Evolutionary conservation across 2,329 filamentous ascomycete genomes (phyloP).

Genomic region (Scedosporium aurantiacum): DNA sequence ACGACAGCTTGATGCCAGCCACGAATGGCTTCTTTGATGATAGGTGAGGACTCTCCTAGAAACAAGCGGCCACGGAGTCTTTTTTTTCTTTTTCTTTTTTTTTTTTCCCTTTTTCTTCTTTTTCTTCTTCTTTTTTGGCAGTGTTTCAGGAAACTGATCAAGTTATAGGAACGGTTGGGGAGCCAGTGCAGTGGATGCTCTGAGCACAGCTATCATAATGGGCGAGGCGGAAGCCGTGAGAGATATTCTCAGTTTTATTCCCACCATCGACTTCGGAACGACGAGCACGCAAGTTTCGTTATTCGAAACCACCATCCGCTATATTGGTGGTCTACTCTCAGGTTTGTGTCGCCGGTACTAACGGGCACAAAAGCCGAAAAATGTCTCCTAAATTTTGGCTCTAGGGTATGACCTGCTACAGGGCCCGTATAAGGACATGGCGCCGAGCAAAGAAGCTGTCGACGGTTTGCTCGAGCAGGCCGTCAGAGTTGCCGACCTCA

Average conservation of each 20-base stretch:
- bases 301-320: conserved; percentile 87
- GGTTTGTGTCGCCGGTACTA: conserved; percentile 27
- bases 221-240: conserved; percentile 54
- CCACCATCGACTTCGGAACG: conserved; percentile 53
- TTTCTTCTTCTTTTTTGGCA: too few relatives aligned
- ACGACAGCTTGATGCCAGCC: conserved; percentile 64
- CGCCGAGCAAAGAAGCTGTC: conserved; percentile 33
- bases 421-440: conserved; percentile 48
- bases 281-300: conserved; percentile 50
- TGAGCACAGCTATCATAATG: conserved; percentile 74
- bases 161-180: conserved; percentile 66
- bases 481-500: conserved; percentile 54
- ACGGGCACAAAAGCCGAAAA: neutral
- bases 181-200: conserved; percentile 68
- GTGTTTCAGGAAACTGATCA: neutral
- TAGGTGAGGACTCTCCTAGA: conserved; percentile 36
- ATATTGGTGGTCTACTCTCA: conserved; percentile 69
- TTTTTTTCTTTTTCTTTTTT: too few relatives aligned
- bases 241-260: conserved; percentile 60
- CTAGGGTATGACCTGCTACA: conserved; percentile 59
- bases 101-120: too few relatives aligned
- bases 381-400: neutral
- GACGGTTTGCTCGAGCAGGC: conserved; percentile 56
- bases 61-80: too few relatives aligned
- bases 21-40: conserved; percentile 56